Evolutionary conservation across 2,329 filamentous ascomycete species (phyloP).

Genomic region (Nigrospora oryzae): DNA sequence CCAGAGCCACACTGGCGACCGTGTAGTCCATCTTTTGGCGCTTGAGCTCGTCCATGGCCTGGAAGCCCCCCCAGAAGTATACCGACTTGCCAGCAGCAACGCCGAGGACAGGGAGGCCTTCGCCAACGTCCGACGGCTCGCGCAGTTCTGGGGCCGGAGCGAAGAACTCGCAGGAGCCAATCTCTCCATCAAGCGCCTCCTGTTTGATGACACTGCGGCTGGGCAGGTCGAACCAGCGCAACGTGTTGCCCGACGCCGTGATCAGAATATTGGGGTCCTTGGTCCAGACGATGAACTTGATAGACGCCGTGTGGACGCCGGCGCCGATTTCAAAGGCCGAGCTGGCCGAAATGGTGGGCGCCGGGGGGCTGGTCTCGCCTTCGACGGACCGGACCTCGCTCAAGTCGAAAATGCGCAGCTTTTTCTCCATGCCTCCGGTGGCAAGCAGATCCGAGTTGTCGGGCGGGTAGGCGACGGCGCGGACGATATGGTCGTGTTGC

Average conservation of each 20-base stretch:
- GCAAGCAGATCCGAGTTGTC: slow-evolving; percentile 78
- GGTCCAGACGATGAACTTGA: slow-evolving; percentile 96
- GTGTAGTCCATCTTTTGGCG: slow-evolving; percentile 73
- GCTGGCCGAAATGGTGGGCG: slow-evolving; percentile 46
- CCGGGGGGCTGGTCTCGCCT: slow-evolving; percentile 16
- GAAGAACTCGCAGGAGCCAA: slow-evolving; percentile 88
- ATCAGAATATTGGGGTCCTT: slow-evolving; percentile 80
- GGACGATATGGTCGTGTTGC: slow-evolving; percentile 90
- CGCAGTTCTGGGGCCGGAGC: slow-evolving; percentile 51
- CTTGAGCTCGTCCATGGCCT: slow-evolving; percentile 68
- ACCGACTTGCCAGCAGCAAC: slow-evolving; percentile 92
- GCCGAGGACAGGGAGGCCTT: slow-evolving; percentile 65
- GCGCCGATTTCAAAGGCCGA: slow-evolving; percentile 79
- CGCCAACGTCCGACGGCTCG: slow-evolving; percentile 53
- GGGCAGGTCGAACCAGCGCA: slow-evolving; percentile 91
- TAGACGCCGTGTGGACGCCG: slow-evolving; percentile 74
- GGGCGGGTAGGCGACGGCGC: slow-evolving; percentile 81
- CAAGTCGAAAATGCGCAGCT: slow-evolving; percentile 87
- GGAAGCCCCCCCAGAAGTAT: slow-evolving; percentile 78
- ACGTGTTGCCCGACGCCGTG: slow-evolving; percentile 83
- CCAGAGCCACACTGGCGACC: slow-evolving; percentile 83
- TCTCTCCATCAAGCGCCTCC: slow-evolving; percentile 71
- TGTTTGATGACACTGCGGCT: slow-evolving; percentile 67
- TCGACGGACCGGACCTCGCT: slow-evolving; percentile 35
- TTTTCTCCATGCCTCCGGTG: slow-evolving; percentile 94